Evolutionary conservation across 495 filamentous ascomycete species (phyloP).

Genomic region (Penicillium egyptiacum): DNA sequence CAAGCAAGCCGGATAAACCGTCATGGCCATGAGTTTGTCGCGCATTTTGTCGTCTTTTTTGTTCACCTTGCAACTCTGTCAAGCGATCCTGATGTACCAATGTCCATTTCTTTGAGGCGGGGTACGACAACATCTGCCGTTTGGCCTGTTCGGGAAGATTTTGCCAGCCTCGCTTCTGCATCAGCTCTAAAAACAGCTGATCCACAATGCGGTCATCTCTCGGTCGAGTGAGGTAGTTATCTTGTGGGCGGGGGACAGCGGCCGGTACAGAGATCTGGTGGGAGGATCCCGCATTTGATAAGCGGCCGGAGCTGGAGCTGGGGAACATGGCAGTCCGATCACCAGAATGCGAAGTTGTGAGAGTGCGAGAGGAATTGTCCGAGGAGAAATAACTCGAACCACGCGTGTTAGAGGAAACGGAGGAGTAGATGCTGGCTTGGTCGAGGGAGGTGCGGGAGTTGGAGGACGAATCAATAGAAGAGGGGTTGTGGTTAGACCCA

Average conservation of each 20-base stretch:
- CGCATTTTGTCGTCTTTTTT: conserved; percentile 76
- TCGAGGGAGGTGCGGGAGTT: conserved; percentile 71
- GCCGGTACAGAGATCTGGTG: conserved; percentile 41
- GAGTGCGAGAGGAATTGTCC: conserved; percentile 62
- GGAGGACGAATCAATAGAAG: conserved; percentile 61
- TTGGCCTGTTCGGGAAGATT: conserved; percentile 94
- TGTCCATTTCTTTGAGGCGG: conserved; percentile 93
- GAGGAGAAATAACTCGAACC: conserved; percentile 64
- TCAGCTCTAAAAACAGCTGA: conserved; percentile 84
- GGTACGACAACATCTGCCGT: conserved; percentile 93
- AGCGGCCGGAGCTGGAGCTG: conserved; percentile 29
- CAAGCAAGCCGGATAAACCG: conserved; percentile 63
- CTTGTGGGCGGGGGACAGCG: conserved; percentile 49
- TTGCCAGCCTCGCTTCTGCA: conserved; percentile 97
- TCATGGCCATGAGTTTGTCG: conserved; percentile 61
- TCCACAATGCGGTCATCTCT: conserved; percentile 87
- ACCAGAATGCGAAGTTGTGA: conserved; percentile 46
- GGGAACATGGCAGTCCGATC: conserved; percentile 39
- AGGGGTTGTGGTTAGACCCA: conserved; percentile 64
- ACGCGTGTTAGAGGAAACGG: conserved; percentile 58
- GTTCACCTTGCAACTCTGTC: conserved; percentile 89
- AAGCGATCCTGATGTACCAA: conserved; percentile 93
- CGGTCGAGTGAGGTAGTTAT: conserved; percentile 63
- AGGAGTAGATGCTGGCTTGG: conserved; percentile 63
- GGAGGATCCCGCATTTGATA: conserved; percentile 36